Percentiles rank a stretch among this genome's conserved stretches.
Evolutionary conservation across 2,329 filamentous ascomycete species (phyloP).

Genomic region (Aspergillus cejpii): DNA sequence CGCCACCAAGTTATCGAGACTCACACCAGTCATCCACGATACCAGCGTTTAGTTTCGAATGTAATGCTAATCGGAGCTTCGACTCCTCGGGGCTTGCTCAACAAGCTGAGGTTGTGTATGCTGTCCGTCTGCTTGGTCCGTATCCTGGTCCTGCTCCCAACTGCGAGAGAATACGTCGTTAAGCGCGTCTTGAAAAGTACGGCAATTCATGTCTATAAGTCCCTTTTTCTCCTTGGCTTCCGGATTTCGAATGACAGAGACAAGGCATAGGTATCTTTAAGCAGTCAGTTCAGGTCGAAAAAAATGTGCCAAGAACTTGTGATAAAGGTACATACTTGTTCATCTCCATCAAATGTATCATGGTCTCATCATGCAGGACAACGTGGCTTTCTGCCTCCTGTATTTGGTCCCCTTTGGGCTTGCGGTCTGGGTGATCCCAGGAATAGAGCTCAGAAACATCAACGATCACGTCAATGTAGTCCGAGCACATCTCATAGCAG

Average conservation of each 20-base stretch:
- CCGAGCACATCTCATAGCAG: slow-evolving; percentile 95
- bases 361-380: slow-evolving; percentile 54
- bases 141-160: slow-evolving; percentile 38
- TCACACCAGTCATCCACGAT: background rate
- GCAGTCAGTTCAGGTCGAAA: slow-evolving; percentile 10
- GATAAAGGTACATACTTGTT: slow-evolving; percentile 49
- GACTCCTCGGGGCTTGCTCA: background rate
- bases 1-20: background rate
- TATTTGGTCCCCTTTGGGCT: slow-evolving; percentile 40
- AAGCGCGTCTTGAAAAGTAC: slow-evolving; percentile 57
- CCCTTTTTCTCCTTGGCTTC: slow-evolving; percentile 58
- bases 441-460: slow-evolving; percentile 95
- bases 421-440: slow-evolving; percentile 50
- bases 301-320: background rate
- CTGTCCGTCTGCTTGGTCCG: slow-evolving; percentile 19
- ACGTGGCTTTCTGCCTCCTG: slow-evolving; percentile 58
- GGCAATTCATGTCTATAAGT: slow-evolving; percentile 61
- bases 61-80: background rate
- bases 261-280: slow-evolving; percentile 55
- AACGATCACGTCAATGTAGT: slow-evolving; percentile 97
- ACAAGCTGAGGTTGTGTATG: slow-evolving; percentile 8
- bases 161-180: slow-evolving; percentile 54
- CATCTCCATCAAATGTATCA: slow-evolving; percentile 60
- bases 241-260: slow-evolving; percentile 60
- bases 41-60: background rate